phyloP scores from a whole-genome alignment of 2,329 filamentous ascomycete species.

The Fusarium miscanthi region DNA sequence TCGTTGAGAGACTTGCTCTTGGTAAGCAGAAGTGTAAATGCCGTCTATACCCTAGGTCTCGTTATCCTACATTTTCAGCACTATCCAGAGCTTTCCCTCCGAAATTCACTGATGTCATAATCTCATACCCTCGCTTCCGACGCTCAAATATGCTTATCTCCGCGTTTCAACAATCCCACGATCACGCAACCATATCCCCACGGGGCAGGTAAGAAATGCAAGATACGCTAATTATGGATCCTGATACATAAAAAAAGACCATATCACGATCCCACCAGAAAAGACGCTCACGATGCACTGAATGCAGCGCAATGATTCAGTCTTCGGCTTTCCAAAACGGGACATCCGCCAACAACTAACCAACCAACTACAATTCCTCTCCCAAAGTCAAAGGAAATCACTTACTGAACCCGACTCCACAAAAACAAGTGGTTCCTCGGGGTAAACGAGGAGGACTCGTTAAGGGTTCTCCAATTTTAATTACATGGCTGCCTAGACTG shows the following conservation, averaged over 20 bases:
- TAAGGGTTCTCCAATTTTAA: conserved; percentile 8
- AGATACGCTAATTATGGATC: background rate
- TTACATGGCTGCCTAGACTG: background rate
- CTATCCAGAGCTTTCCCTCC: too few relatives aligned
- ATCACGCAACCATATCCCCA: background rate
- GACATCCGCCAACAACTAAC: background rate
- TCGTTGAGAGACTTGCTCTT: too few relatives aligned
- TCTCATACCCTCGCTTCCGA: background rate
- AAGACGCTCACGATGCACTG: rapidly evolving
- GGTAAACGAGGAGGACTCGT: background rate
- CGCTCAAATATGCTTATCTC: background rate
- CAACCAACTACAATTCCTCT: background rate
- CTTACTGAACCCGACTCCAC: background rate
- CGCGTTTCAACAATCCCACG: background rate
- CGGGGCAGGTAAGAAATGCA: background rate
- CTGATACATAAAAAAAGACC: background rate
- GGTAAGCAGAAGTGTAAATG: background rate
- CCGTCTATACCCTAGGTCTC: rapidly evolving
- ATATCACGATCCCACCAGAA: too few relatives aligned
- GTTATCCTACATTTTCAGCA: rapidly evolving
- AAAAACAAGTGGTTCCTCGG: background rate
- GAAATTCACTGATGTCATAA: background rate
- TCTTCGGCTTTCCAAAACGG: conserved; percentile 1
- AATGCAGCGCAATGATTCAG: background rate
- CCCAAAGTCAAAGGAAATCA: background rate